Percentiles rank a stretch among this genome's conserved stretches.
phyloP scores from a whole-genome alignment of 208 protist species.

The Dictyostelium gargantuum region DNA sequence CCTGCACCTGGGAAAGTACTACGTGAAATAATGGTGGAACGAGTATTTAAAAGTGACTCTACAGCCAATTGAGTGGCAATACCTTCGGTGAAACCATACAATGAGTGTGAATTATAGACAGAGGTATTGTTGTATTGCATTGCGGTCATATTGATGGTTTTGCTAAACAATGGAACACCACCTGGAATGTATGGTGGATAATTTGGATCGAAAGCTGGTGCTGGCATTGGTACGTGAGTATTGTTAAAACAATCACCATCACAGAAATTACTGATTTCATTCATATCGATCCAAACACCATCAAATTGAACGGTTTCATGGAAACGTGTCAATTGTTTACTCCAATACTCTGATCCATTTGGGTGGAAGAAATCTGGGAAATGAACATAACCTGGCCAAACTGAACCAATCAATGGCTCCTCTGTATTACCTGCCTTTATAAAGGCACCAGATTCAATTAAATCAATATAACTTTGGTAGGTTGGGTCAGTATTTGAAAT shows the following conservation, averaged over 20 bases:
- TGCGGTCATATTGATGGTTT: slow-evolving; percentile 73
- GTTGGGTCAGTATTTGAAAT: slow-evolving; percentile 14
- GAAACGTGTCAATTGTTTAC: neutral
- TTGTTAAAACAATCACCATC: slow-evolving; percentile 74
- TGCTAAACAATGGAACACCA: neutral
- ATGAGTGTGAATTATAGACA: slow-evolving; percentile 87
- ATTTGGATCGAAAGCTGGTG: slow-evolving; percentile 22
- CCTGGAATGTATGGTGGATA: slow-evolving; percentile 42
- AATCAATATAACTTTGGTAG: neutral
- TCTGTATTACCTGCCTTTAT: neutral
- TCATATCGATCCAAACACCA: slow-evolving; percentile 91
- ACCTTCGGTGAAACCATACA: slow-evolving; percentile 84
- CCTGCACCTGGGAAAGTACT: slow-evolving; percentile 73
- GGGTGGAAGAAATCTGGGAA: slow-evolving; percentile 81
- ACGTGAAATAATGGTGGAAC: slow-evolving; percentile 79
- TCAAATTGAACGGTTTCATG: slow-evolving; percentile 73
- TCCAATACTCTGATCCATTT: slow-evolving; percentile 63
- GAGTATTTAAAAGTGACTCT: slow-evolving; percentile 38
- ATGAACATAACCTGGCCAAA: slow-evolving; percentile 73
- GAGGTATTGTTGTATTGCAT: slow-evolving; percentile 56
- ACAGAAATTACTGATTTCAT: slow-evolving; percentile 88
- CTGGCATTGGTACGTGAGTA: neutral
- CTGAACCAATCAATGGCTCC: slow-evolving; percentile 38
- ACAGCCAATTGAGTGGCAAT: slow-evolving; percentile 71
- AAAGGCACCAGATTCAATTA: neutral